Base-by-base conservation (phyloP, 768 basidiomycete species). In the Leucocoprinus leucothites region DNA sequence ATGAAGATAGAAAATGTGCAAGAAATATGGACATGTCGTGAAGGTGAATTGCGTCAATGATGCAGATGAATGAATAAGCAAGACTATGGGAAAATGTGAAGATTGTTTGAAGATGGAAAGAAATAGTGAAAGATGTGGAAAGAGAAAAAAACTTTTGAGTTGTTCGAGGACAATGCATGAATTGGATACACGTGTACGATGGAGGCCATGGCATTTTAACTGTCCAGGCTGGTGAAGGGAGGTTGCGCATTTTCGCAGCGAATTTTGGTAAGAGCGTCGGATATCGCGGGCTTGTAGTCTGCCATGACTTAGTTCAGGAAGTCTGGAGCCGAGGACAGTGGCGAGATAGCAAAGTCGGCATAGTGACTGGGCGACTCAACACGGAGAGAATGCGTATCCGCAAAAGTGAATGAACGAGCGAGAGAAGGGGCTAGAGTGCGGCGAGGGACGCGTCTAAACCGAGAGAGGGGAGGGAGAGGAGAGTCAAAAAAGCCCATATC, bases 281-380 rank as follows among this genome's bases (percentile, higher is more conserved):
- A 58, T 51, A 52, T 51, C 48, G 28, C 31, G 50, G 26, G 22
- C 21, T 35, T 3, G 44, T 26, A 19, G 21, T 36, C 9, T 50
- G n/a, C 57, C 28, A 49, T n/a, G 25, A 38, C 48, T 76, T 67
- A 84, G 63, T 78, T 79, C 65, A 79, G 74, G 58, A 84, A 72
- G 53, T 73, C 69, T 57, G 77, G 77, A 26, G 76, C 64, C 36
- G 74, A 74, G 48, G 76, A 76, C 57, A 81, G 76, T 42, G 77
- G 74, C 34, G 74, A 72, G 52, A 69, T 67, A 50, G 71, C 65
- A 51, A 71, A 74, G 63, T 73, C 65, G 59, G 73, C 67, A 59
- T 73, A 71, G 53, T 63, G 67, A 57, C 56, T 58, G 28, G 65
- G 25, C 53, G 65, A 61, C 51, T 74, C 72, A 52, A 67, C 66